Evolutionary conservation across 371 early-diverging fungal species (phyloP), one percentile per base, ranked within the genome.

Genomic region (Mortierella sp.): DNA sequence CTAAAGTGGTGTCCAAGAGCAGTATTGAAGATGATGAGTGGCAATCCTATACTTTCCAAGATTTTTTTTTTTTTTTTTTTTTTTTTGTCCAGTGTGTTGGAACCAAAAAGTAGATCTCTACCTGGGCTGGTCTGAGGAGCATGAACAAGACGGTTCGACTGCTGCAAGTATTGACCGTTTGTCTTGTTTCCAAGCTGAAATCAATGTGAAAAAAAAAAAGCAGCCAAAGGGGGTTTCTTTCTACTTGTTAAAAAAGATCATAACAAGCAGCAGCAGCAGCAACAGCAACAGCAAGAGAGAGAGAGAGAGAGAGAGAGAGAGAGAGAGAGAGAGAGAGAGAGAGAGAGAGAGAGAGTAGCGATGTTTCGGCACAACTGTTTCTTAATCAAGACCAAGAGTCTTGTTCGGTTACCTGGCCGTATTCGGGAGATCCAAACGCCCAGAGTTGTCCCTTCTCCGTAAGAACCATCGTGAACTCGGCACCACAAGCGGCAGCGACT

Each of bases 351-450:
- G n/a, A n/a, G n/a, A n/a, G n/a, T n/a, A n/a, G n/a, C n/a, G n/a
- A n/a, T n/a, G n/a, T n/a, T n/a, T n/a, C n/a, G n/a, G n/a, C n/a
- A n/a, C n/a, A n/a, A n/a, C n/a, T n/a, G n/a, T n/a, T n/a, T n/a
- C n/a, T n/a, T n/a, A n/a, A 37, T 37, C 37, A 3, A 9, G 37
- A 37, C 9, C 3, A 37, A 37, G 37, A 9, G 21, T 37, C 28
- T 26, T 14, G 7, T 12, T 61, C 57, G 19, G n/a, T n/a, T 72
- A 81, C 82, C 77, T 85, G 85, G 4, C 85, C 85, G 56, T 74
- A 83, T 60, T 84, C 85, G 46, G 81, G 85, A 2, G 83, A 83
- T 60, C 85, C 85, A 50, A 83, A 84, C 1, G 84, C 75, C 71
- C 69, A 82, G 26, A 84, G 60, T 44, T 82, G 74, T 7, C 84